Conservation (phyloP, 2,329 filamentous ascomycete genomes). For the Phoma sp. region DNA sequence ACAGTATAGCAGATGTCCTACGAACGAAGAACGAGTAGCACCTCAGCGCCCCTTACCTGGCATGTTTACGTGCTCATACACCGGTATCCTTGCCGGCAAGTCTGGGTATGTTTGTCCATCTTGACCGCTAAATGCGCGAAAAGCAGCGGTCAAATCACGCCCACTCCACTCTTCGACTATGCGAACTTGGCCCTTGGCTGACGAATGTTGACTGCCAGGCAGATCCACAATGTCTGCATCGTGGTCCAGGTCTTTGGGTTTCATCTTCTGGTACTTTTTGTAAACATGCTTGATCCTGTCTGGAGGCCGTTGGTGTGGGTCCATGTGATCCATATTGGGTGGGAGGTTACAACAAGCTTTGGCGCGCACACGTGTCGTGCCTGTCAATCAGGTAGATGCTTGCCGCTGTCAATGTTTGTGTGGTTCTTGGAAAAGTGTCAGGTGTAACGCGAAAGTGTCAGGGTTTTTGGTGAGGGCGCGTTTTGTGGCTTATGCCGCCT, state of each 20-base stretch:
- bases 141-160: conserved; percentile 28
- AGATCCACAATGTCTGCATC: conserved; percentile 52
- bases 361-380: background rate
- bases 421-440: background rate
- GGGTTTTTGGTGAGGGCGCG: conserved; percentile 19
- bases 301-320: conserved; percentile 80
- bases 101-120: conserved; percentile 6
- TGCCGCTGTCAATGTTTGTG: background rate
- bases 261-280: conserved; percentile 73
- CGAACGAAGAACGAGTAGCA: background rate
- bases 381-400: background rate
- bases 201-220: conserved; percentile 35
- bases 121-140: conserved; percentile 32
- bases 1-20: too few species aligned
- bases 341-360: background rate
- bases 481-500: conserved; percentile 30
- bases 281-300: conserved; percentile 71
- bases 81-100: conserved; percentile 22
- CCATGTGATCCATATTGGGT: conserved; percentile 53
- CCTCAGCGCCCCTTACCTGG: conserved; percentile 61
- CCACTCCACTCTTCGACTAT: conserved; percentile 29
- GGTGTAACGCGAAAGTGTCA: conserved; percentile 14
- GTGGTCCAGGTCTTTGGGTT: conserved; percentile 58
- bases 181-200: conserved; percentile 24
- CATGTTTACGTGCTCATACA: conserved; percentile 70